Base-by-base conservation (phyloP, 768 basidiomycete genomes). In the Lactifluus pinguis region DNA sequence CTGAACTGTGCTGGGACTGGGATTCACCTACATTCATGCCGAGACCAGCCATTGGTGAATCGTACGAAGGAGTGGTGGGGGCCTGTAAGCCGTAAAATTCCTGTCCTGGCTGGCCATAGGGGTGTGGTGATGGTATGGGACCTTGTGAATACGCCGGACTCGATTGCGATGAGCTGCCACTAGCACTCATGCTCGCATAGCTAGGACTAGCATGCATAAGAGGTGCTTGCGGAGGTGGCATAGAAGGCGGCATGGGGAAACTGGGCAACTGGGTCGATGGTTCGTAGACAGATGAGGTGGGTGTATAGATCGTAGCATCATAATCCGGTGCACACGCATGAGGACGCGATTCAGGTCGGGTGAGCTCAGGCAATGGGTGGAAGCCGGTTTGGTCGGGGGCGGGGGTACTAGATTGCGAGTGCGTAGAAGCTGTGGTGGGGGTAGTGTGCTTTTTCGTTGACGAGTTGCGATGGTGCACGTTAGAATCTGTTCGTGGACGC, bases 111-210 rank as follows among this genome's bases (percentile, higher is more conserved):
- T 45, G 63, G 41, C 54, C 50, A 45, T 56, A 64, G 15, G 63
- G 42, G 38, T 62, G 63, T 39, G 63, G 55, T 10, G 63, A 62
- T 9, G 60, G 60, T 14, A 61, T 56, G 9, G 55, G 60, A 14
- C 49, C 59, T 29, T 61, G 62, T 55, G 59, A 63, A 54, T 62
- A 62, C 29, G 61, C 61, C 11, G 61, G 61, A 38, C 61, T 62
- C 21, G 61, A 62, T 30, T 62, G 61, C 5, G 61, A 62, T 30
- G 61, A 62, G 32, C 56, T 62, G 21, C 57, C 57, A 41, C 61
- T 62, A 15, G 55, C 61, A 15, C 61, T 62, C 39, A 62, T 36
- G 34, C 61, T 62, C 29, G 61, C 61, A 3, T 53, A 62, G 36
- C 61, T 45, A 17, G 61, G 61, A 49, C 61, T 62, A 29, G 61